Evolutionary conservation across 257 asterid genomes (phyloP), one percentile per base, ranked within the genome.

Genomic region (Galeopsis tetrahit): DNA sequence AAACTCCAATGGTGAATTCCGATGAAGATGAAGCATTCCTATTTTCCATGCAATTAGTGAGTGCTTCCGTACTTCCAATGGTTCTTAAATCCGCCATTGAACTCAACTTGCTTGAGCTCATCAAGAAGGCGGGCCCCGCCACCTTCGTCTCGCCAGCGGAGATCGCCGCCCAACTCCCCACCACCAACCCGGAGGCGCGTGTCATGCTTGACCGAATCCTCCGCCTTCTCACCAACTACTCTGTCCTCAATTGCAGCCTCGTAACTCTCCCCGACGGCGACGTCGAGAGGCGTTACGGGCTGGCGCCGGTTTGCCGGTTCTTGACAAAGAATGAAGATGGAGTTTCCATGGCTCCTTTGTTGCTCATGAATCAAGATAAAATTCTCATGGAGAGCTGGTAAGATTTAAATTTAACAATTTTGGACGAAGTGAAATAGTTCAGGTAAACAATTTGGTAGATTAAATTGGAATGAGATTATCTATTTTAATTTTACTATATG

Each of bases 361-460:
- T 88, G 72, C 88, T 93, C 52, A 88, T 93, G 96, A 88, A 90
- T 79, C 97, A 87, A 68, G 97, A 93, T 62, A 93, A 87, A 75
- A 80, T 93, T 11, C 92, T 88, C 17, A 87, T 90, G 97, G 95
- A 93, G 82, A 88, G 95, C 88, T 93, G 97, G 98, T 89, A 73
- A 9, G 28, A 21, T 21, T 21, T 21, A 21, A 21, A 21, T 21
- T 21, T 21, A 21, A 21, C 28, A 21, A 21, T 21, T 21, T 21
- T 21, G 28, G 28, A 21, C 28, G 28, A 21, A 21, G 28, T 21
- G 28, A 1, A 1, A 21, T 21, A 21, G 28, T 21, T 21, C 28
- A 21, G 28, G 1, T 21, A 21, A 21, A 21, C 1, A 21, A 21
- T 21, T 21, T 21, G 28, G 28, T 21, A 21, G 1, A 21, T 21